Evolutionary conservation across 768 basidiomycete genomes (phyloP), one percentile per base, ranked within the genome.

Genomic region (Psilocybe subaeruginosa): DNA sequence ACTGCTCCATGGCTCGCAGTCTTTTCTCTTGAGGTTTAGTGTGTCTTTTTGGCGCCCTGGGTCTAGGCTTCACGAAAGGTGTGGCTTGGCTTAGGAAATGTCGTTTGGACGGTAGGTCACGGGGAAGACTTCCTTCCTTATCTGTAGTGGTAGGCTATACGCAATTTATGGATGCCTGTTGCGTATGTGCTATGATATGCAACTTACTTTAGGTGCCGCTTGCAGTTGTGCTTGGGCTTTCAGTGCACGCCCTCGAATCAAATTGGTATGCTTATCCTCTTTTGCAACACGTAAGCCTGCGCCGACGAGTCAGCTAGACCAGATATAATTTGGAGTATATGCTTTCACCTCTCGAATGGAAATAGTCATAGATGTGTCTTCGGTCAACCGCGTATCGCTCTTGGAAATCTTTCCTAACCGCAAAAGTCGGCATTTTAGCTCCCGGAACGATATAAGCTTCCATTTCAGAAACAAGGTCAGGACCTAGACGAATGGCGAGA

Each of bases 301-400:
- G 37, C 8, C 54, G 23, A 43, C 3, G 35, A 59, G 16, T 11
- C 52, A 56, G 19, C 41, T n/a, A 52, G 53, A 19, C 43, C 27
- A 12, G n/a, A 49, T 0, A 67, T 79, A 81, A 70, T 81, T 80
- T 66, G 81, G 80, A 61, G 81, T 82, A 65, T 56, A 84, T 53
- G 41, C 8, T n/a, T 39, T 43, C n/a, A 77, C 80, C 81, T 77
- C 79, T 73, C n/a, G 80, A 82, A 72, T 91, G 90, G 73, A 89
- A 91, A 72, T 91, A 91, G 73, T 91, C 90, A 69, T 91, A 91
- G 64, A 91, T 85, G 66, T 90, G 89, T 65, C 90, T 77, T 64
- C 90, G 79, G 70, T 91, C 89, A 60, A 90, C 86, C 61, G 77
- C 78, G 70, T 89, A 89, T 49, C 86, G 83, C 68, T 86, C 82